Evolutionary conservation across 2,329 filamentous ascomycete species (phyloP).

Genomic region (Pseudogymnoascus sp.): DNA sequence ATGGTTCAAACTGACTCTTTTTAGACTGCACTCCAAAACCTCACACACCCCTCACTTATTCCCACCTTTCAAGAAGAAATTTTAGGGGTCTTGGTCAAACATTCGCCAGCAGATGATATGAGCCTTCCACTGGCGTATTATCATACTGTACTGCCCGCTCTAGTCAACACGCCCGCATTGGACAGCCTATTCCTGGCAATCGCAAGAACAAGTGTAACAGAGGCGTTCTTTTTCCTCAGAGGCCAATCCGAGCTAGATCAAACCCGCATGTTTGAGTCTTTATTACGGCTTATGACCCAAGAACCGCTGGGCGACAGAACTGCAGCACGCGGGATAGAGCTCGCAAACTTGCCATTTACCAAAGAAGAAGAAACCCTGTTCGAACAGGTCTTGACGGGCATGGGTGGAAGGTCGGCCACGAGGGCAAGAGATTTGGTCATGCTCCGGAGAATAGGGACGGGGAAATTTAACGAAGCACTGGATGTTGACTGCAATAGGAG

Average conservation of each 20-base stretch:
- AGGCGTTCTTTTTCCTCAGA: constrained; percentile 68
- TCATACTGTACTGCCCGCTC: constrained; percentile 64
- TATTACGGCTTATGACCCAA: constrained; percentile 53
- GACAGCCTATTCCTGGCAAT: constrained; percentile 64
- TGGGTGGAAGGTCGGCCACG: constrained; percentile 56
- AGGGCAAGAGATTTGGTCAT: constrained; percentile 66
- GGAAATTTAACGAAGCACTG: constrained; percentile 46
- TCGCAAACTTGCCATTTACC: constrained; percentile 68
- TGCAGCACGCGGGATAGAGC: constrained; percentile 56
- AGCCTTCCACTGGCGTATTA: constrained; percentile 70
- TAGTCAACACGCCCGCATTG: constrained; percentile 57
- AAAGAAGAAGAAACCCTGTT: constrained; percentile 67
- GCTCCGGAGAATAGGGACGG: constrained; percentile 64
- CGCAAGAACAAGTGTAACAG: constrained; percentile 57
- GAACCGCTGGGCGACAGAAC: constrained; percentile 32
- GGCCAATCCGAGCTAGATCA: constrained; percentile 55
- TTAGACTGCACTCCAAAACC: constrained; percentile 62
- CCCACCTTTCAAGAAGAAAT: constrained; percentile 82
- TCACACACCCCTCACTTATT: constrained; percentile 72
- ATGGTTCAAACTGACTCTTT: constrained; percentile 20
- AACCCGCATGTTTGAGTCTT: constrained; percentile 57
- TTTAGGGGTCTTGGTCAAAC: constrained; percentile 58
- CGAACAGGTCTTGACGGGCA: constrained; percentile 57
- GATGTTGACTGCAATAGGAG: constrained; percentile 33
- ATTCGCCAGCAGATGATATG: constrained; percentile 52